Percentiles rank a stretch among this genome's conserved stretches.
Conservation (phyloP, 257 asterid genomes). For the Solanum sparsipilum region DNA sequence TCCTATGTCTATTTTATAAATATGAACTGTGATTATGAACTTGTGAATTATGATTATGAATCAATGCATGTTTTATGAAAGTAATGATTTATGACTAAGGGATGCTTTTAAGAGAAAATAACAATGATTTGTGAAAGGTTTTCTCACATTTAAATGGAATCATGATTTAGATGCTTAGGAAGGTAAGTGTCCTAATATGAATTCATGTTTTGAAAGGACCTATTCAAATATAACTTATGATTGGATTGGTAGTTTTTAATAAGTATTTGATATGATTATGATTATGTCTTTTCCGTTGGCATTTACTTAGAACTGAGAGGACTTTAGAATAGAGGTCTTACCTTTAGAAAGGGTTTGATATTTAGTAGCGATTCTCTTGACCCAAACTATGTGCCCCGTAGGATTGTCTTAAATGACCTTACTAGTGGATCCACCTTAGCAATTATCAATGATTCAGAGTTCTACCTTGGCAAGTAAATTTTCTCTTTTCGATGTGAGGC, state of each 20-base stretch:
- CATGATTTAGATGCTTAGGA: not conserved
- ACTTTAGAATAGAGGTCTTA: not conserved
- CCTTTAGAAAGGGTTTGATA: not conserved
- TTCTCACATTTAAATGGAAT: not conserved
- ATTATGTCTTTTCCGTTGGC: not conserved
- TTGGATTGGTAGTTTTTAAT: not conserved
- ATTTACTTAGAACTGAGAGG: not conserved
- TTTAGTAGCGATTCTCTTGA: not conserved
- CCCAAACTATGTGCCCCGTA: not conserved
- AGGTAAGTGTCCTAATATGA: not conserved
- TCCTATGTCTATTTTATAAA: not conserved
- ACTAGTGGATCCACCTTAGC: not conserved
- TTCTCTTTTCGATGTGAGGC: not conserved
- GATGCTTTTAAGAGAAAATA: not conserved
- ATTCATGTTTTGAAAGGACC: not conserved
- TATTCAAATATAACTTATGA: not conserved
- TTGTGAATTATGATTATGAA: not conserved
- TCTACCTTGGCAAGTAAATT: not conserved
- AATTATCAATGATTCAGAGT: not conserved
- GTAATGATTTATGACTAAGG: not conserved
- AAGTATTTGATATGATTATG: not conserved
- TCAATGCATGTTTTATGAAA: not conserved
- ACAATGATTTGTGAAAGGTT: not conserved
- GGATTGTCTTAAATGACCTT: not conserved
- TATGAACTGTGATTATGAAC: not conserved